Conservation (phyloP, 2,329 filamentous ascomycete genomes). For the Stemphylium vesicarium region DNA sequence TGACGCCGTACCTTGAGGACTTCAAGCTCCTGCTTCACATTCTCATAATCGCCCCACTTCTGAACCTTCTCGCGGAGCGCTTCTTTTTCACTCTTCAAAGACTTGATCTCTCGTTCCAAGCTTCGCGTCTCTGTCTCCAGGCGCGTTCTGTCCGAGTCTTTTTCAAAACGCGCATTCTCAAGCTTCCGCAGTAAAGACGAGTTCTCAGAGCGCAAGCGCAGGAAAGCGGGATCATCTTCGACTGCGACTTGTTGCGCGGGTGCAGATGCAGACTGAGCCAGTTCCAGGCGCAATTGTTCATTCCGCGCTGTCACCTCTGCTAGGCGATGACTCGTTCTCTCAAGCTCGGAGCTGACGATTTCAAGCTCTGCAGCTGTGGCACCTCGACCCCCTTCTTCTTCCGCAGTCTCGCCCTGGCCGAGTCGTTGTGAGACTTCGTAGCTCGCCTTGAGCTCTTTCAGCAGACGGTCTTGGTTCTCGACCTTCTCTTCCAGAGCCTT, state of each 20-base stretch:
- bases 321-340: slow-evolving; percentile 83
- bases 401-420: slow-evolving; percentile 71
- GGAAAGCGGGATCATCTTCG: slow-evolving; percentile 88
- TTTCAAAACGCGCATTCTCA: slow-evolving; percentile 82
- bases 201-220: slow-evolving; percentile 91
- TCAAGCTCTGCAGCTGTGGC: slow-evolving; percentile 90
- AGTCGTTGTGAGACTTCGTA: slow-evolving; percentile 95
- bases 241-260: slow-evolving; percentile 66
- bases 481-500: slow-evolving; percentile 89
- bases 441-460: slow-evolving; percentile 95
- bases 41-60: slow-evolving; percentile 93
- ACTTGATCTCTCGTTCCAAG: slow-evolving; percentile 78
- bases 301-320: slow-evolving; percentile 94
- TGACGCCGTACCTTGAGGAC: slow-evolving; percentile 72
- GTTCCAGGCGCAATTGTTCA: slow-evolving; percentile 86
- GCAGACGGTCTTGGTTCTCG: slow-evolving; percentile 87
- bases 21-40: slow-evolving; percentile 93
- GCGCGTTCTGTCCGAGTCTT: slow-evolving; percentile 77
- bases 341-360: slow-evolving; percentile 88
- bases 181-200: slow-evolving; percentile 88
- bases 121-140: slow-evolving; percentile 76
- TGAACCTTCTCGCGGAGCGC: slow-evolving; percentile 79
- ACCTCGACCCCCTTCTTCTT: slow-evolving; percentile 63
- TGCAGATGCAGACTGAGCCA: slow-evolving; percentile 85
- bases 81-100: slow-evolving; percentile 81